Evolutionary conservation across 1,284 basidiomycete genomes (phyloP), one percentile per base, ranked within the genome.

Genomic region (Salmacisia buchloeana): DNA sequence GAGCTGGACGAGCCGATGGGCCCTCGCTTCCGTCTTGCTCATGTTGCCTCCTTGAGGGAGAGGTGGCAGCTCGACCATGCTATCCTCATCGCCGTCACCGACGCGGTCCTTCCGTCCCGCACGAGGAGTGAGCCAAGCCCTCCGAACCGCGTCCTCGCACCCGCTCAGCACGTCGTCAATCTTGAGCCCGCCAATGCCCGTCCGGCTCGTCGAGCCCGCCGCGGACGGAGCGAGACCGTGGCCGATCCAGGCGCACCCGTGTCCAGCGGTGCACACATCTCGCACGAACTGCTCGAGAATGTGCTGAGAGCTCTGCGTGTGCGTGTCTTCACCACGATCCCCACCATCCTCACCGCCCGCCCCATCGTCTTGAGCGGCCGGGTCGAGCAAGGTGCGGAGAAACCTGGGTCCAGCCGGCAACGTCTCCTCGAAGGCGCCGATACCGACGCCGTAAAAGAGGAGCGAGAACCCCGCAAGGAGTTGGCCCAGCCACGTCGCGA

Each of bases 191-290:
- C 27, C 49, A 25, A 18, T 29, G 13, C 49, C 25, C 27, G 12
- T 9, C 27, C 49, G 29, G 9, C 15, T 12, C 29, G 29, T 33
- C 49, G 13, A 23, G 39, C 39, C 15, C 18, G 39, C 39, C 3
- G 39, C 39, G 6, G 39, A 5, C 31, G 49, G 27, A 33, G 49
- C 49, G 29, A 54, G 13, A 7, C 49, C 49, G 21, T 54, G 49
- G 15, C 49, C 49, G 6, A 54, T 54, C 49, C 49, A 54, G 13
- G 49, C 49, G 34, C 49, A 54, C 12, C 49, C 49, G 21, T 54
- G 49, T 29, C 49, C 49, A 29, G 49, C 25, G 13, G 27, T 31
- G 31, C 49, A 54, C 27, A 54, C 49, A 15, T 54, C 49, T 29
- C 27, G 13, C 9, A 54, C 21, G 29, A 54, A 54, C 49, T 27